Conservation (phyloP, 805 yeast species). For the Candida hispaniensis region DNA sequence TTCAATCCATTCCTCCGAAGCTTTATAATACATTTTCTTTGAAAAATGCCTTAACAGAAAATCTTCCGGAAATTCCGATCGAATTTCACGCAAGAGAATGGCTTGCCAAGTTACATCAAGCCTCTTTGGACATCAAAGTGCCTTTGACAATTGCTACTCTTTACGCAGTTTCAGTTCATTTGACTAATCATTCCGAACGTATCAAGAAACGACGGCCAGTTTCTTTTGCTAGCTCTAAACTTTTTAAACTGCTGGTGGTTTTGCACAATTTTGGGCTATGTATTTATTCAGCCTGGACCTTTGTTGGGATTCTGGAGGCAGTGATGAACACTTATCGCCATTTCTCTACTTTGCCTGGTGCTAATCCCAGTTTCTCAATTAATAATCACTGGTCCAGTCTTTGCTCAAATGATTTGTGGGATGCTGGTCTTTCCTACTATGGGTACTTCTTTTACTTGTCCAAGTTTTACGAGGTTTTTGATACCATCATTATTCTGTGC, state of each 20-base stretch:
- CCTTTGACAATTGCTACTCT: slow-evolving; percentile 48
- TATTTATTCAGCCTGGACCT: slow-evolving; percentile 61
- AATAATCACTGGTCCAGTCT: slow-evolving; percentile 64
- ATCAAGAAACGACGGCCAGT: slow-evolving; percentile 42
- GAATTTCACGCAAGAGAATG: slow-evolving; percentile 11
- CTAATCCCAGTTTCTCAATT: slow-evolving; percentile 75
- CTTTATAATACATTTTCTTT: slow-evolving; percentile 11
- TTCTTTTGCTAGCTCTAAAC: slow-evolving; percentile 34
- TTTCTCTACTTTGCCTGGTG: slow-evolving; percentile 21
- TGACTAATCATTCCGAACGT: slow-evolving; percentile 38
- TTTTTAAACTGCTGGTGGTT: slow-evolving; percentile 46
- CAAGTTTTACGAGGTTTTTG: slow-evolving; percentile 62
- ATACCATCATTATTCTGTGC: slow-evolving; percentile 53
- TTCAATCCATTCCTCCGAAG: slow-evolving; percentile 8
- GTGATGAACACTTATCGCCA: slow-evolving; percentile 32
- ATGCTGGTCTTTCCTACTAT: slow-evolving; percentile 41
- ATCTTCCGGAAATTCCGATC: slow-evolving; percentile 7
- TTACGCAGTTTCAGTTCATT: slow-evolving; percentile 50
- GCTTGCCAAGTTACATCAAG: slow-evolving; percentile 19
- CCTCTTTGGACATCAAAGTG: slow-evolving; percentile 38
- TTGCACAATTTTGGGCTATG: slow-evolving; percentile 53
- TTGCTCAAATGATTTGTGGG: slow-evolving; percentile 52
- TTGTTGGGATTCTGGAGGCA: slow-evolving; percentile 49
- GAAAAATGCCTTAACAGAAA: slow-evolving; percentile 14
- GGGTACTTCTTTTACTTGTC: slow-evolving; percentile 61